These are phyloP conservation scores for Pyrus communis DNA, from an alignment of 306 rosid species.

Conservation along the genomic window DNA sequence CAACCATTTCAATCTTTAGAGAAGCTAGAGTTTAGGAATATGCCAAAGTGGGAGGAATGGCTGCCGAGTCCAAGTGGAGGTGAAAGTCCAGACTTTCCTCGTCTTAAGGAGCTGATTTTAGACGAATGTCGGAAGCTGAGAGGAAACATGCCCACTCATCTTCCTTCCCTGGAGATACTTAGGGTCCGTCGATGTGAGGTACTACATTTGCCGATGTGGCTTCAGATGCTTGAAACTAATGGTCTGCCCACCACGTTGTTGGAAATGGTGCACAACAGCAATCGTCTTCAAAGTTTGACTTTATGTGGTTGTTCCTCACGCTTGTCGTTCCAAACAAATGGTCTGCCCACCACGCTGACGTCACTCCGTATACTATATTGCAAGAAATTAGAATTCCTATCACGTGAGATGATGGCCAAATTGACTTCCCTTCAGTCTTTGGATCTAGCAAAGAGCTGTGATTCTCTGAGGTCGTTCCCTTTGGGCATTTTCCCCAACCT, in stretches of 20 bases:
- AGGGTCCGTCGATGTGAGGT: rapidly evolving
- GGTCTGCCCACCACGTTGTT: no score
- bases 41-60: slow-evolving; percentile 5
- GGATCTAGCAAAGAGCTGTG: rapidly evolving
- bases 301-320: rapidly evolving
- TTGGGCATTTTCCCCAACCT: no score
- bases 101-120: background rate
- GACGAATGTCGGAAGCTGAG: background rate
- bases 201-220: background rate
- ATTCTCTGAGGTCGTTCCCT: background rate
- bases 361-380: rapidly evolving
- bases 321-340: background rate
- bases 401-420: background rate
- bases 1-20: background rate
- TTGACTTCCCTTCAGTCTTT: background rate
- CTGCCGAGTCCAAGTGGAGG: background rate
- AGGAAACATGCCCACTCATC: background rate
- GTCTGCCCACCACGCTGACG: background rate
- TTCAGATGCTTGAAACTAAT: background rate
- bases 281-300: background rate
- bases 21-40: background rate
- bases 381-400: background rate
- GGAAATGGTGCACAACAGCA: no score
- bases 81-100: background rate
- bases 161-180: background rate